Percentiles rank a stretch among this genome's conserved stretches.
Evolutionary conservation across 768 basidiomycete genomes (phyloP).

Genomic region (Lactarius indigo): DNA sequence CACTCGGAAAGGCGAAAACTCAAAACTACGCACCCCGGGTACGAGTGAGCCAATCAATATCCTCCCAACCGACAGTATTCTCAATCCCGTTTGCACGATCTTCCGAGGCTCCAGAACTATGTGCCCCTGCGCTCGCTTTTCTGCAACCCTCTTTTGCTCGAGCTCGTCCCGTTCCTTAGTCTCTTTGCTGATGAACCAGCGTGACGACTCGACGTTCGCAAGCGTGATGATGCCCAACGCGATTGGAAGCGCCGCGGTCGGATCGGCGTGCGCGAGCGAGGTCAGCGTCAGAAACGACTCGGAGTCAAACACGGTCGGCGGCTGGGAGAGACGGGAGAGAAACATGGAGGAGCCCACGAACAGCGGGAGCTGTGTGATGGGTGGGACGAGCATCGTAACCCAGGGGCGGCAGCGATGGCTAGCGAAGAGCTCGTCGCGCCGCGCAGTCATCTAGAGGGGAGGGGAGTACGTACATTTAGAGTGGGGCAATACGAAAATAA

Average conservation of each 20-base stretch:
- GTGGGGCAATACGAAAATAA: neutral
- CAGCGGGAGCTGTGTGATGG: constrained; percentile 65
- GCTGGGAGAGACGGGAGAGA: constrained; percentile 50
- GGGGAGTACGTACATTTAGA: constrained; percentile 8
- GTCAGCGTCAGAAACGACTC: constrained; percentile 76
- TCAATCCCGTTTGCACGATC: constrained; percentile 52
- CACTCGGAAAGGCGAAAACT: neutral
- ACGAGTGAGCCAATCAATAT: constrained; percentile 65
- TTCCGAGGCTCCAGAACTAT: constrained; percentile 45
- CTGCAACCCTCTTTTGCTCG: constrained; percentile 46
- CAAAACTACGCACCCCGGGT: constrained; percentile 55
- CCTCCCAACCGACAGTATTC: constrained; percentile 57
- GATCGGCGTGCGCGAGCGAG: constrained; percentile 65
- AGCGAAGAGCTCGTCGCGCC: constrained; percentile 57
- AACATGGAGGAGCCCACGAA: constrained; percentile 65
- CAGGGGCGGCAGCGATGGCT: constrained; percentile 55
- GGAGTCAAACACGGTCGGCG: constrained; percentile 66
- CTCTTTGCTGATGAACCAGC: constrained; percentile 64
- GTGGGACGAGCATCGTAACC: constrained; percentile 56
- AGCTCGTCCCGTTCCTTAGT: constrained; percentile 49
- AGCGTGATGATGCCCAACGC: constrained; percentile 68
- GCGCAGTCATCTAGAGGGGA: constrained; percentile 44
- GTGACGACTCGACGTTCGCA: constrained; percentile 74
- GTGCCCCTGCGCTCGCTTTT: constrained; percentile 41
- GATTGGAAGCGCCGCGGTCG: constrained; percentile 67